Conservation (phyloP, 108 stramenopile genomes). For the Fragilaria radians region DNA sequence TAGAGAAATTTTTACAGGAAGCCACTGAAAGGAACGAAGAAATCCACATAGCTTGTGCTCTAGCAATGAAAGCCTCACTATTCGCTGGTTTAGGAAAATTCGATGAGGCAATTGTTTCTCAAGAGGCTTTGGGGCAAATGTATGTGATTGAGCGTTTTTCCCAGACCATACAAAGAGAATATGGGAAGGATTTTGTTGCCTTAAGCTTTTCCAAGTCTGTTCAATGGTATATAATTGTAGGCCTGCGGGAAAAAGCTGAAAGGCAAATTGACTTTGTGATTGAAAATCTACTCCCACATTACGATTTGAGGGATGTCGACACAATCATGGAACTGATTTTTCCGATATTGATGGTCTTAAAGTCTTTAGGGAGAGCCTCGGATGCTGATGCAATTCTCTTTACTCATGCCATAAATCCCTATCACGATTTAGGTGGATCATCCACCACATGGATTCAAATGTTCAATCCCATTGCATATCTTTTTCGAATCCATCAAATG, state of each 20-base stretch:
- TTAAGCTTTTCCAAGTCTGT: slow-evolving; percentile 8
- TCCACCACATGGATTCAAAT: slow-evolving; percentile 13
- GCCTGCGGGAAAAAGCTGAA: slow-evolving; percentile 9
- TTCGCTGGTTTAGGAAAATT: slow-evolving; percentile 35
- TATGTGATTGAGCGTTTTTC: slow-evolving; percentile 25
- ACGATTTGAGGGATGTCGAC: not conserved
- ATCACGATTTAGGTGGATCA: slow-evolving; percentile 4
- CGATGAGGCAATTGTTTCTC: slow-evolving; percentile 35
- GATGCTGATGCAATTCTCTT: slow-evolving; percentile 16
- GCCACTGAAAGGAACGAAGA: slow-evolving; percentile 41
- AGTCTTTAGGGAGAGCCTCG: not conserved
- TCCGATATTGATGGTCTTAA: slow-evolving; percentile 12
- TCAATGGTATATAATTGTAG: slow-evolving; percentile 18
- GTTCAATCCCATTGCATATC: slow-evolving; percentile 23
- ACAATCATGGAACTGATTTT: not conserved
- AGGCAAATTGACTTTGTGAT: not conserved
- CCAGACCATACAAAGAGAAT: slow-evolving; percentile 5
- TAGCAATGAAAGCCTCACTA: slow-evolving; percentile 49
- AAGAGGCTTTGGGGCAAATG: slow-evolving; percentile 28
- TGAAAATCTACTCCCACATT: not conserved
- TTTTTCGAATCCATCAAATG: slow-evolving; percentile 15
- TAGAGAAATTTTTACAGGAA: slow-evolving; percentile 47
- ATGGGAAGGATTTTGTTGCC: slow-evolving; percentile 16
- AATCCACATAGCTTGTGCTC: slow-evolving; percentile 50
- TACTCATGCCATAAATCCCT: slow-evolving; percentile 12